These are phyloP conservation scores for Chlorella sp. DNA, from an alignment of 139 green algal species.

Conservation along the genomic window DNA sequence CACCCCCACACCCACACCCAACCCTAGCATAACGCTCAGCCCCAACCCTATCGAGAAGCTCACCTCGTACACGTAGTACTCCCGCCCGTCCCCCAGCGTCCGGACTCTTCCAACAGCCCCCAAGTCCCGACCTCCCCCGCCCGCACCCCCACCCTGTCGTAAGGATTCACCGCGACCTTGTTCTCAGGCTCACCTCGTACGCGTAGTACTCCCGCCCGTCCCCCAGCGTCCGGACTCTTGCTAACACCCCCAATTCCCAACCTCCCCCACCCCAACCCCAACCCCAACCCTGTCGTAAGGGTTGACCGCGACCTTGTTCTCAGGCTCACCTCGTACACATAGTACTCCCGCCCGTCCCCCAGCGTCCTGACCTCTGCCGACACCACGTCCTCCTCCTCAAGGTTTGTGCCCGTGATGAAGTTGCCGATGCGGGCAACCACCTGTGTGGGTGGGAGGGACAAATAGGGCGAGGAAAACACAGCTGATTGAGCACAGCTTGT, in stretches of 20 bases:
- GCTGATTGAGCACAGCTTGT: no score
- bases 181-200: constrained; percentile 44
- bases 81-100: constrained; percentile 45
- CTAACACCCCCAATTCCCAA: neutral
- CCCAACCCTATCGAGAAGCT: no score
- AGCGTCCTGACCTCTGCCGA: constrained; percentile 11
- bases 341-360: constrained; percentile 51
- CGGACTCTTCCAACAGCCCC: neutral
- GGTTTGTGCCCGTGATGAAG: constrained; percentile 77
- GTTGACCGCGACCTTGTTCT: no score
- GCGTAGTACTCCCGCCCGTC: constrained; percentile 56
- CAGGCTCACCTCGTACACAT: constrained; percentile 47
- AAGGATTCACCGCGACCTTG: no score
- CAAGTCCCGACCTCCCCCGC: no score
- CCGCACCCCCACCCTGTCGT: no score
- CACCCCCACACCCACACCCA: no score
- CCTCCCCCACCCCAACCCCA: no score
- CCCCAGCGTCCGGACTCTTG: constrained; percentile 7
- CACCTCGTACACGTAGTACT: constrained; percentile 56
- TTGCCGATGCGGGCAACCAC: constrained; percentile 73
- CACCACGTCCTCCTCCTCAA: constrained; percentile 50
- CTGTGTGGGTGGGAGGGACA: constrained; percentile 18
- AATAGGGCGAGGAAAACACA: neutral
- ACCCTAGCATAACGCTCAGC: no score
- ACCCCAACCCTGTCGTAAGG: no score